Evolutionary conservation across 106 monocot genomes (phyloP).

Genomic region (Dioscorea zingiberensis): DNA sequence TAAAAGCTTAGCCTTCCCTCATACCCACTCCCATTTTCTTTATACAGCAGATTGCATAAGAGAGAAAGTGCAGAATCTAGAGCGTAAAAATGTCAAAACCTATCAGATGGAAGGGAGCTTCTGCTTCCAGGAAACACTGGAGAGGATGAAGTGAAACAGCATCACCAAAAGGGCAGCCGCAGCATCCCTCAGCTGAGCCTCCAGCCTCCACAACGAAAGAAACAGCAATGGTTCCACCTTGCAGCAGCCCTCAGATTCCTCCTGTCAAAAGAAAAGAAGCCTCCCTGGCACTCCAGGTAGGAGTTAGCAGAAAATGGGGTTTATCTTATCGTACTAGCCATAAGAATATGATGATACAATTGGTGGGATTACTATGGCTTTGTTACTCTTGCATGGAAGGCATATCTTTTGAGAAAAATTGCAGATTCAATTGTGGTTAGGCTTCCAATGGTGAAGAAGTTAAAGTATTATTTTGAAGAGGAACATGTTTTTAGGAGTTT

Average conservation of each 20-base stretch:
- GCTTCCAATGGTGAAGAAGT: too few species aligned
- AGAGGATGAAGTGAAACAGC: too few species aligned
- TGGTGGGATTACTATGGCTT: too few species aligned
- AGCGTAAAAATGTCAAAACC: background rate
- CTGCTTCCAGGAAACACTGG: background rate
- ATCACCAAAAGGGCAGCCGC: too few species aligned
- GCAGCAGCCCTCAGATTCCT: background rate
- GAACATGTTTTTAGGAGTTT: too few species aligned
- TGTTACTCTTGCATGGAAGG: too few species aligned
- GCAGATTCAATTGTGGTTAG: too few species aligned
- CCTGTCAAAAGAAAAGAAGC: constrained; percentile 1
- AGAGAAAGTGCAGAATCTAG: background rate
- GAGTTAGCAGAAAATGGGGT: background rate
- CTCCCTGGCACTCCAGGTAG: constrained; percentile 12
- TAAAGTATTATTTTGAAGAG: too few species aligned
- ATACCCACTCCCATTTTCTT: background rate
- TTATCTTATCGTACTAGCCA: background rate
- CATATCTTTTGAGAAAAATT: too few species aligned
- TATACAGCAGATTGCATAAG: background rate
- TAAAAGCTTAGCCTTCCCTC: too few species aligned
- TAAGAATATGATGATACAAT: too few species aligned
- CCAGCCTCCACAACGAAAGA: background rate
- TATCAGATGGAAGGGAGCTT: background rate
- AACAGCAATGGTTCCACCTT: background rate
- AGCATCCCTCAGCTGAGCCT: too few species aligned